Base-by-base conservation (phyloP, 1,284 basidiomycete species). In the Heterobasidion occidentale region DNA sequence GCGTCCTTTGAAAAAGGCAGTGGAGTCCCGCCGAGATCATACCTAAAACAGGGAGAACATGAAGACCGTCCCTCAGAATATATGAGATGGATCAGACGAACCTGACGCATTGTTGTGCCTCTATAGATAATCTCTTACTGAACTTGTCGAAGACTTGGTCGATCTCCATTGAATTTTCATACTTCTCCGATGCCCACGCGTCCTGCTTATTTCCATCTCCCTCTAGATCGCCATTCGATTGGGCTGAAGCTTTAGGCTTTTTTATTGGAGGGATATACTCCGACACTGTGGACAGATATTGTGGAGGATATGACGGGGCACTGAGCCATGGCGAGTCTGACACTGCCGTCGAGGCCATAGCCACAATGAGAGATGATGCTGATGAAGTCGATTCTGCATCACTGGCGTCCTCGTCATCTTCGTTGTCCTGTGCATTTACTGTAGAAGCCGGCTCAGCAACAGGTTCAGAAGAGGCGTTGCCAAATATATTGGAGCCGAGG, bases 61-160 rank as follows among this genome's bases (percentile, higher is more conserved):
- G 50, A 12, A 27, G 3, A 51, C n/a, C 35, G 9, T 36, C 15
- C 34, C 15, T 38, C 27, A 20, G 1, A n/a, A 17, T 6, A 36
- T 15, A 15, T 12, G 27, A 48, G 4, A 48, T 11, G 17, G 27
- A 48, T 19, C 34, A 17, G n/a, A 36, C 75, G 56, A 53, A 90
- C 90, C 91, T 77, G 48, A 94, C 73, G 65, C 90, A 91, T 65
- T 94, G 92, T 59, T 85, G 78, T 36, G 83, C 81, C 64, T 88
- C 83, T 60, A 78, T 75, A 42, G 71, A 76, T 11, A 88, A 82
- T 34, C 89, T 77, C 65, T 82, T 81, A 52, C 79, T 81, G 66
- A 94, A 94, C n/a, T 80, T 76, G 61, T 90, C 84, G 66, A 94
- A 94, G 1, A 88, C 79, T 51, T 81, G 79, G 67, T 94, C 91